phyloP scores from a whole-genome alignment of 2,329 filamentous ascomycete genomes.

The Pyricularia pennisetigena region DNA sequence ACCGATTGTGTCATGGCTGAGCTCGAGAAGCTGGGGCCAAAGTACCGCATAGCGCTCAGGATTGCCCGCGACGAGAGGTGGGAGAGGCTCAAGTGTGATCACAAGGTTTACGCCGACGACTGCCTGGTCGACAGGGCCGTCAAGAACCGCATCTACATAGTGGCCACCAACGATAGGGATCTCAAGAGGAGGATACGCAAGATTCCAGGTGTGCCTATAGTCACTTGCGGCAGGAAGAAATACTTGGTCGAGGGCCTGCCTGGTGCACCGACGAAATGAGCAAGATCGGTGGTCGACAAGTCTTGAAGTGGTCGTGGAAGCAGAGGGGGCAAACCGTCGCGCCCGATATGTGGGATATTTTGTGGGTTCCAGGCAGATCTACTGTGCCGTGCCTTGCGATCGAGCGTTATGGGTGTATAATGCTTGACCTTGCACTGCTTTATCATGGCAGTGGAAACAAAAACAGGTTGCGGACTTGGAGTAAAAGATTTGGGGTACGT shows the following conservation, averaged over 20 bases:
- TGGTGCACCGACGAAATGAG: constrained; percentile 61
- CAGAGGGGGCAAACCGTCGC: not conserved
- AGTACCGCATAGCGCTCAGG: constrained; percentile 76
- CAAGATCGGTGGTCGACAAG: constrained; percentile 6
- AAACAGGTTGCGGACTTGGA: not conserved
- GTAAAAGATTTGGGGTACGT: not conserved
- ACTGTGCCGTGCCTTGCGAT: not conserved
- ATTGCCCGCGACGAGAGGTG: constrained; percentile 87
- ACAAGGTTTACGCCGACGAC: constrained; percentile 84
- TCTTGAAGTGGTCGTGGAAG: not conserved
- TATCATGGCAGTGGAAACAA: not conserved
- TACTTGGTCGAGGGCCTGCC: constrained; percentile 91
- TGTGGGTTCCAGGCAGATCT: not conserved
- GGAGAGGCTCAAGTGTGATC: constrained; percentile 77
- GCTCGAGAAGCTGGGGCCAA: constrained; percentile 78
- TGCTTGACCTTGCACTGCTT: not conserved
- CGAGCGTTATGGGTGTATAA: not conserved
- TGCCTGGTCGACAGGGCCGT: constrained; percentile 68
- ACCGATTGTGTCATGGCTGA: constrained; percentile 71
- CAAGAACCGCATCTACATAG: constrained; percentile 69
- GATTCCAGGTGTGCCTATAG: constrained; percentile 56
- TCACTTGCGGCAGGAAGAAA: constrained; percentile 80
- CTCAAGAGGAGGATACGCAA: constrained; percentile 78
- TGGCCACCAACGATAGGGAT: constrained; percentile 51
- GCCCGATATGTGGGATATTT: not conserved